Base-by-base conservation (phyloP, 2,329 filamentous ascomycete genomes). In the Clarireedia paspali region DNA sequence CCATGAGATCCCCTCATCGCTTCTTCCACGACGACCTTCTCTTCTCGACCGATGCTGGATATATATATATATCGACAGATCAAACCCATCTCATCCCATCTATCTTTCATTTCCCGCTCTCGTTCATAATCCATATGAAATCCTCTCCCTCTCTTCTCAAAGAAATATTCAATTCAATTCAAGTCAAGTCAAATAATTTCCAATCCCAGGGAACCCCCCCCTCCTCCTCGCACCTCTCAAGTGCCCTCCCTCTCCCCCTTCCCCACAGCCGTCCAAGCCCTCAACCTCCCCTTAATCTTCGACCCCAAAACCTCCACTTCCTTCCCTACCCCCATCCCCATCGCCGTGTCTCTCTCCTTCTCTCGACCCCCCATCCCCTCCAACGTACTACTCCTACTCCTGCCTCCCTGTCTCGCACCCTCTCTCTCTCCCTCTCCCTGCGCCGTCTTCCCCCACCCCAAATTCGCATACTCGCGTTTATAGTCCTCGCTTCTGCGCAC, bases 271-370 rank as follows among this genome's bases (percentile, higher is more conserved):
- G 36, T 53, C 54, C 39, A 56, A 30, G 54, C 54, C 24, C 54
- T 52, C 39, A 56, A 20, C 26, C 54, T 40, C 15, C 54, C 54
- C 24, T 47, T 56, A 20, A 52, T 47, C 23, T 56, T 56, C n/a
- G 38, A 47, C 20, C 53, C 53, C 15, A 52, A 23, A 12, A 23
- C 17, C 15, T 39, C 23, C n/a, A 27, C 20, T 15, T 53, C 50
- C 24, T n/a, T 47, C n/a, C 17, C 26, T 24, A 20, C 42, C 20
- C 14, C 54, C 39, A 10, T 40, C 17, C 39, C 54, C 39, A 10
- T 40, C 17, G 15, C 17, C 3, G 9, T 40, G 2, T 40, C 47
- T 51, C n/a, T 34, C 46, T 10, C 47, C 53, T 12, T 15, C 15
- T 5, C 38, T 7, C 10, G 4, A 40, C 38, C 38, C 38, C 38